Evolutionary conservation across 768 basidiomycete species (phyloP).

Genomic region (Lactarius indigo): DNA sequence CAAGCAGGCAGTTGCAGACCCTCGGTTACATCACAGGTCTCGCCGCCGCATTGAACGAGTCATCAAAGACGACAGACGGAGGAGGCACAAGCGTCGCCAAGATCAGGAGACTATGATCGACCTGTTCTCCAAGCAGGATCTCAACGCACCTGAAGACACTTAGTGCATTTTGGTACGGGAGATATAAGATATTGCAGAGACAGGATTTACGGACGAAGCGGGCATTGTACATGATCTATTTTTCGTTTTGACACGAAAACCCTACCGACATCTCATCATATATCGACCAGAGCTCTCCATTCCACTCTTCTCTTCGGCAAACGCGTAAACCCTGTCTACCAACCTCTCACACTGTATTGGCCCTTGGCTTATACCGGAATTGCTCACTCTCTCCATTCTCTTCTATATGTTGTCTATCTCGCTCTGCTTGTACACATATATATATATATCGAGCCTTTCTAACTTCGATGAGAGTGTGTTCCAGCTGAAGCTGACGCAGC

Average conservation of each 20-base stretch:
- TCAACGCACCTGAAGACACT: constrained; percentile 29
- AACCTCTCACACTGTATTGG: background rate
- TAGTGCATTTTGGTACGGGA: constrained; percentile 1
- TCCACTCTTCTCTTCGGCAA: constrained; percentile 8
- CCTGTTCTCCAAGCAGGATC: constrained; percentile 60
- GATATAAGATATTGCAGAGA: constrained; percentile 5
- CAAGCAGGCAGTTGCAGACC: constrained; percentile 63
- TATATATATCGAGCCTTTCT: constrained; percentile 17
- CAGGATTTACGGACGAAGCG: constrained; percentile 21
- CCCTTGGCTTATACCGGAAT: constrained; percentile 8
- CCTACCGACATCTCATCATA: constrained; percentile 1
- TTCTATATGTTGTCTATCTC: constrained; percentile 17
- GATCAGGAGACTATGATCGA: constrained; percentile 82
- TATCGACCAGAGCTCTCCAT: constrained; percentile 1
- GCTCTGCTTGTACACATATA: constrained; percentile 17
- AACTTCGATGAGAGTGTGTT: constrained; percentile 11
- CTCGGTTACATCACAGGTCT: constrained; percentile 57
- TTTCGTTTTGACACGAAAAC: constrained; percentile 16
- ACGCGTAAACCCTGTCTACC: background rate
- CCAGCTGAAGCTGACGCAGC: background rate
- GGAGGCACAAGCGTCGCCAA: constrained; percentile 75
- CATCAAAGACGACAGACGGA: constrained; percentile 83
- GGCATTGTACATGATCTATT: constrained; percentile 24
- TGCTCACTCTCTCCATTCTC: constrained; percentile 6
- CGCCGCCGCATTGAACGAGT: constrained; percentile 72